Base-by-base conservation (phyloP, 1,284 basidiomycete species). In the Ceratobasidium sp. region DNA sequence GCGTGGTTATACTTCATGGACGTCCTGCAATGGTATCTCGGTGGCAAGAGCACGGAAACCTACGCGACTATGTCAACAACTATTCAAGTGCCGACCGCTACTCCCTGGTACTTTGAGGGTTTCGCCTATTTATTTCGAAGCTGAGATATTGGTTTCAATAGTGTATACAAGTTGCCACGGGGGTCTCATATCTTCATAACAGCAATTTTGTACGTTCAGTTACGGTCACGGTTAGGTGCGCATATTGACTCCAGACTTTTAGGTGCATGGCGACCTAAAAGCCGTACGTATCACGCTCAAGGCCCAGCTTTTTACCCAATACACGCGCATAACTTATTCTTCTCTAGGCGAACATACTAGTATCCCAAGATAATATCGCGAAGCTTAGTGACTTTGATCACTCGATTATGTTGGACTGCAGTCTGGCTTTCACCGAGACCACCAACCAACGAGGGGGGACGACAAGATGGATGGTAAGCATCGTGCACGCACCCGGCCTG, bases 391-490 rank as follows among this genome's bases (percentile, higher is more conserved):
- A 52, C 27, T 52, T 52, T 27, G 49, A 31, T 22, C 27, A 25
- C 6, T n/a, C 49, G 15, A 52, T 31, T 7, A 7, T 52, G 49
- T 2, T 25, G n/a, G 49, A 52, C 7, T 25, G 49, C 27, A 52
- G 20, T 4, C 22, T 52, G 20, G 20, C 13, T 13, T 52, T 52
- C 27, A 3, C 49, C 27, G 27, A 7, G 27, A 52, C 4, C 2
- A 27, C 15, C 27, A 10, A 31, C 22, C 5, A 17, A 13, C 20
- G 27, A 22, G 49, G 22, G 6, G 49, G 49, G 15, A 25, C 49
- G 5, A n/a, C n/a, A 12, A 27, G 22, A n/a, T 60, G 57, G 57
- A 32, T 43, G 43, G 57, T 60, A 47, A 22, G 57, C n/a, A n/a
- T n/a, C n/a, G n/a, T n/a, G n/a, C n/a, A n/a, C n/a, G n/a, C n/a